These are phyloP conservation scores for Parachaetomium inaequale DNA, from an alignment of 495 filamentous ascomycete species.

Conservation along the genomic window DNA sequence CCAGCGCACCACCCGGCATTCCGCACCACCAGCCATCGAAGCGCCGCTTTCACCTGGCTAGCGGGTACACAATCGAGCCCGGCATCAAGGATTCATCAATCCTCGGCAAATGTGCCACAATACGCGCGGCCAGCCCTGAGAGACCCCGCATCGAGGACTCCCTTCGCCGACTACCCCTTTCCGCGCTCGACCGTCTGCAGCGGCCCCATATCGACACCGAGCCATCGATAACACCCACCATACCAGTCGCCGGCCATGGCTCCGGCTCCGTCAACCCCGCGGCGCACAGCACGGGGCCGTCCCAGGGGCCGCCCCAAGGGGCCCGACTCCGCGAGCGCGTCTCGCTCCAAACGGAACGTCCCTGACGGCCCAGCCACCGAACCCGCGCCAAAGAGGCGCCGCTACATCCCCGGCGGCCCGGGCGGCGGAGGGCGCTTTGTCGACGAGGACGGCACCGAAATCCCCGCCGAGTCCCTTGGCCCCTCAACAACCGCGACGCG, in stretches of 20 bases:
- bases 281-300: slow-evolving; percentile 38
- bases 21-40: slow-evolving; percentile 27
- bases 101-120: slow-evolving; percentile 20
- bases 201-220: background rate
- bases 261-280: slow-evolving; percentile 42
- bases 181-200: background rate
- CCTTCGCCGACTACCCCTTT: slow-evolving; percentile 14
- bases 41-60: slow-evolving; percentile 12
- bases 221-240: background rate
- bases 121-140: slow-evolving; percentile 17
- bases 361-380: slow-evolving; percentile 46
- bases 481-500: slow-evolving; percentile 34
- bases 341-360: slow-evolving; percentile 38
- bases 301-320: slow-evolving; percentile 44
- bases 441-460: slow-evolving; percentile 57
- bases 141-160: slow-evolving; percentile 23
- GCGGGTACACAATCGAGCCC: slow-evolving; percentile 24
- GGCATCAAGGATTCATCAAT: slow-evolving; percentile 8
- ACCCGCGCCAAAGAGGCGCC: slow-evolving; percentile 50
- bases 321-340: slow-evolving; percentile 37
- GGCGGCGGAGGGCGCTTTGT: slow-evolving; percentile 77
- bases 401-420: slow-evolving; percentile 73
- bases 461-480: slow-evolving; percentile 34
- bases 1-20: slow-evolving; percentile 15
- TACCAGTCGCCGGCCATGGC: slow-evolving; percentile 35